Evolutionary conservation across 495 filamentous ascomycete genomes (phyloP).

Genomic region (Neurospora sp.): DNA sequence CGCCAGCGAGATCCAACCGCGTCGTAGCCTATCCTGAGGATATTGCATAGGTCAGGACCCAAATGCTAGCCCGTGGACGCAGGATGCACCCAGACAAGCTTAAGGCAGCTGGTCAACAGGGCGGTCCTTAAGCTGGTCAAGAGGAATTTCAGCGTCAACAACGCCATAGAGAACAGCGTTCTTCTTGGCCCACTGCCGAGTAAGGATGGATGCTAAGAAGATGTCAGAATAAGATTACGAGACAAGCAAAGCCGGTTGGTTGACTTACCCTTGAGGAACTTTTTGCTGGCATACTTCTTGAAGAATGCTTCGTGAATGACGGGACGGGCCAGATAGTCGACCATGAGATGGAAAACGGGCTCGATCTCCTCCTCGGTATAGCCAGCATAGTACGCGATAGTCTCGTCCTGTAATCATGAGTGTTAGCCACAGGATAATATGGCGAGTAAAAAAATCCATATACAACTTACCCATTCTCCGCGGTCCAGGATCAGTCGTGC

Average conservation of each 20-base stretch:
- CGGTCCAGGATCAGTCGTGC: conserved; percentile 80
- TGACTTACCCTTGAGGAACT: conserved; percentile 81
- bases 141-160: conserved; percentile 25
- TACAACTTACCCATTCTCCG: conserved; percentile 71
- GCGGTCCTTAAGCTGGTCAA: conserved; percentile 26
- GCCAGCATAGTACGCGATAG: conserved; percentile 84
- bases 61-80: not conserved
- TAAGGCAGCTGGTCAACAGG: not conserved
- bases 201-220: conserved; percentile 73
- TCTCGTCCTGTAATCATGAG: conserved; percentile 52
- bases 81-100: not conserved
- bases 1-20: conserved; percentile 21
- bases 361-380: conserved; percentile 88
- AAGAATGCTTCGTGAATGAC: conserved; percentile 95
- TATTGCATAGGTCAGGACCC: not conserved
- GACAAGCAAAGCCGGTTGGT: not conserved
- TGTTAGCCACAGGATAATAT: conserved; percentile 16
- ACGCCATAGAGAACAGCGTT: conserved; percentile 40
- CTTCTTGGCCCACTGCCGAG: conserved; percentile 88
- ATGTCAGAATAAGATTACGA: conserved; percentile 8
- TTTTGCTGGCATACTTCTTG: conserved; percentile 98
- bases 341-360: conserved; percentile 86
- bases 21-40: conserved; percentile 19
- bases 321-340: conserved; percentile 84
- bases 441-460: not conserved